Evolutionary conservation across 1,139 yeast species (phyloP), one percentile per base, ranked within the genome.

Genomic region (Hanseniaspora uvarum): DNA sequence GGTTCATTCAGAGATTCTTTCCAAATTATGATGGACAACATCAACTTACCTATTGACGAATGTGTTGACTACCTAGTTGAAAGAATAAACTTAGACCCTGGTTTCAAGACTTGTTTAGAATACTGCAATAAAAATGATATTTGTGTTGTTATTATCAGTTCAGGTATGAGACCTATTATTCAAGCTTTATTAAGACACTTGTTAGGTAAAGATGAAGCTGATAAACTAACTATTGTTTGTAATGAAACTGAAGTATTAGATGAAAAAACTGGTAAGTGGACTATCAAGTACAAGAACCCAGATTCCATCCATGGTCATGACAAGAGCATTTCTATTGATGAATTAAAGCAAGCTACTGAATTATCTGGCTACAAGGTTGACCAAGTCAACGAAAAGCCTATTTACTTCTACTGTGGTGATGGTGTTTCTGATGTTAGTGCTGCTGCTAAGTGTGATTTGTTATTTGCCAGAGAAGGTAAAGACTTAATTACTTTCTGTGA

Each of bases 371-470:
- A 79, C 64, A 77, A 70, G 62, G 58, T 59, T 46, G 74, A 68
- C 61, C 65, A 58, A 59, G 71, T 67, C 66, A 70, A 71, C 56
- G 62, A 67, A 28, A 71, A 77, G 56, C 88, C 92, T 11, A 72
- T 74, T 46, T 74, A 88, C 62, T 86, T 89, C 67, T 92, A 92
- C 73, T 86, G 95, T 65, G 98, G 98, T 56, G 98, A 92, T 66
- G 99, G 99, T 57, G 96, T 92, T 30, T 83, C 94, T 54, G 99
- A 92, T 68, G 74, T 92, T 60, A 80, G 88, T 58, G 98, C 98
- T 26, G 97, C 97, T 33, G 82, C 84, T 65, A 96, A 92, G 68
- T 88, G 98, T 51, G 89, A 94, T 68, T 73, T 89, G 62, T 72
- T 92, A 61, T 92, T 92, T 69, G 98, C 98, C 54, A 92, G 88